Evolutionary conservation across 2,329 filamentous ascomycete genomes (phyloP).

Genomic region (Fulvia fulva): DNA sequence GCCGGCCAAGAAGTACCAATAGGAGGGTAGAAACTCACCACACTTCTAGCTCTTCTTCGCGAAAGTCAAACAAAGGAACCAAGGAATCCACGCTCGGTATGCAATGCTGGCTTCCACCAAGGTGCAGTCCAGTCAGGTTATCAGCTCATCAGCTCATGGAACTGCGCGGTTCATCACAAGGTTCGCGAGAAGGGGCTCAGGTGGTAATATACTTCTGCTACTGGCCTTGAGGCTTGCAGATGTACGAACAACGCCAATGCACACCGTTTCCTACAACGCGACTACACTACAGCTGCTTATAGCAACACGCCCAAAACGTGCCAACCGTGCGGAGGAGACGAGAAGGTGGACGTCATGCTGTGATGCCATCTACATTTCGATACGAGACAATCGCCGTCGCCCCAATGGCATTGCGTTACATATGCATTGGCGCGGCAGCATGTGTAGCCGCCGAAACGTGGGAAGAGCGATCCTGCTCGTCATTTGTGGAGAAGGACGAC

Average conservation of each 20-base stretch:
- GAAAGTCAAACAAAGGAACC: neutral
- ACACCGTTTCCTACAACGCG: neutral
- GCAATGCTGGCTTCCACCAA: neutral
- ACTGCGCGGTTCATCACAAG: no score
- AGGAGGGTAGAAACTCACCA: neutral
- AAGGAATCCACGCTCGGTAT: neutral
- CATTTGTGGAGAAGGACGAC: constrained; percentile 4
- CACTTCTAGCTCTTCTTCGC: neutral
- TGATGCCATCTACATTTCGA: constrained; percentile 1
- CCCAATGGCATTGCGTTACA: neutral
- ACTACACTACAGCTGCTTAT: neutral
- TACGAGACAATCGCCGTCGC: constrained; percentile 4
- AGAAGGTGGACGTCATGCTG: neutral
- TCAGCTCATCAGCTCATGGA: constrained; percentile 2
- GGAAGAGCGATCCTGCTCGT: constrained; percentile 1
- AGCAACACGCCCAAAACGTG: neutral
- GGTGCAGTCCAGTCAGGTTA: neutral
- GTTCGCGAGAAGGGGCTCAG: neutral
- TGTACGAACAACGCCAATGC: neutral
- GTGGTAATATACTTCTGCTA: neutral
- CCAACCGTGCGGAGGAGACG: neutral
- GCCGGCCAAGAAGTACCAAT: constrained; percentile 1
- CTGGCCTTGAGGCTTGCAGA: neutral
- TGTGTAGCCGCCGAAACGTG: constrained; percentile 5
- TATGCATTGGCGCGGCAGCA: neutral